Base-by-base conservation (phyloP, 129 eudicot species). In the Erigeron canadensis region DNA sequence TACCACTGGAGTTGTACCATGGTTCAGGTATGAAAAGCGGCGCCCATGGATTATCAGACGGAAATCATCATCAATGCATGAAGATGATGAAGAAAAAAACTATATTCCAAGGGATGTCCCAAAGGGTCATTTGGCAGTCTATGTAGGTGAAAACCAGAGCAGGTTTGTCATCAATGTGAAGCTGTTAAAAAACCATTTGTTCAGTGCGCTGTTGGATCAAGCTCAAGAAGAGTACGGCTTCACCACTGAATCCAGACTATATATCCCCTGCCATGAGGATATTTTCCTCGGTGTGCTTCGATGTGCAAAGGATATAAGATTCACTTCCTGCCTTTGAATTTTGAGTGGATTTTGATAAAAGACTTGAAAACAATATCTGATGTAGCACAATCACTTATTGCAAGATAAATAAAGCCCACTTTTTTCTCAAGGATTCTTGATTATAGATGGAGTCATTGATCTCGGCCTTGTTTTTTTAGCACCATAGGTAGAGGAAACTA, bases 111-210 rank as follows among this genome's bases (percentile, higher is more conserved):
- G 65, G 17, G 88, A 84, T 57, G 88, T 80, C 50, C 88, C 88
- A 38, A 84, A 84, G 63, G 88, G 88, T 40, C 88, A 84, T 61
- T 51, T 84, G 18, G 88, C 45, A 63, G 85, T 84, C 44, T 84
- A 84, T 37, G 88, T 84, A 6, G 88, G 88, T 40, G 74, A 84
- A 72, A 57, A 77, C 65, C 79, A 71, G 13, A 72, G 53, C 66
- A 63, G 88, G 71, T 77, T 75, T 37, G 82, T 84, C 17, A 77
- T 84, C 62, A 77, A 73, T 51, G 74, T 84, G 40, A 72, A 43
- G 34, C 53, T 76, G 59, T 79, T 84, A 41, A 74, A 80, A 40
- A 62, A 77, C 77, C 89, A 86, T 38, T 77, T 81, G 37, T 84
- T 84, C 66, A 75, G 61, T 48, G 76, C 50, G 5, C 64, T 84